Conservation (phyloP, 495 filamentous ascomycete species). For the Penicillium alfredii region DNA sequence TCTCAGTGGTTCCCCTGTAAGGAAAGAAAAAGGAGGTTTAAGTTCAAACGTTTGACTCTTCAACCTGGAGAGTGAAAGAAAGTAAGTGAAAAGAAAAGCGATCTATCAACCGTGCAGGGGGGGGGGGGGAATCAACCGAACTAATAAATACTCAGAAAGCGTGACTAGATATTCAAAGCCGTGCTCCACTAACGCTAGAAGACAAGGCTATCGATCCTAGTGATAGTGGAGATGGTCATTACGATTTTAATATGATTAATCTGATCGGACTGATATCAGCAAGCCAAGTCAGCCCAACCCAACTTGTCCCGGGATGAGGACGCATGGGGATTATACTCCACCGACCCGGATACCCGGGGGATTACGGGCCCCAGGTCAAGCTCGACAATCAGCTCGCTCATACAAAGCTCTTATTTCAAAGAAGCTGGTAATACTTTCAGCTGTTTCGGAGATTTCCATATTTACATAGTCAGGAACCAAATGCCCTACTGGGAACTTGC, state of each 20-base stretch:
- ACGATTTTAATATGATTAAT: conserved; percentile 23
- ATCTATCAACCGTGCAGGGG: conserved; percentile 24
- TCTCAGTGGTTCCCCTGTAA: background rate
- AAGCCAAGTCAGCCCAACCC: conserved; percentile 17
- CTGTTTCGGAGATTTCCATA: too few relatives aligned
- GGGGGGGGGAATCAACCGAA: conserved; percentile 8
- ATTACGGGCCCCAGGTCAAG: conserved; percentile 14
- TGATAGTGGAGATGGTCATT: conserved; percentile 24
- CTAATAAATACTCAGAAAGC: conserved; percentile 22
- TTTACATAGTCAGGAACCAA: background rate
- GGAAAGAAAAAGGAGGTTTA: conserved; percentile 3
- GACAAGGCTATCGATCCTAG: conserved; percentile 20
- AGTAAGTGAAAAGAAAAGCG: conserved; percentile 12
- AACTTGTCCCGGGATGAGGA: conserved; percentile 10
- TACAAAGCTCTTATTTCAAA: too few relatives aligned
- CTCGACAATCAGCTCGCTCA: too few relatives aligned
- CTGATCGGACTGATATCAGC: conserved; percentile 15
- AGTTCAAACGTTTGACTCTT: too few relatives aligned
- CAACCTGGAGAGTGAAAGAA: too few relatives aligned
- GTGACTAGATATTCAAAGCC: conserved; percentile 2
- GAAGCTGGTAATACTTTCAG: too few relatives aligned
- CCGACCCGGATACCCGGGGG: conserved; percentile 10
- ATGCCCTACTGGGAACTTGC: too few relatives aligned
- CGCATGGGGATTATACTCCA: conserved; percentile 6
- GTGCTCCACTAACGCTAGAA: conserved; percentile 23